Base-by-base conservation (phyloP, 2,329 filamentous ascomycete genomes). In the Gliomastix tumulicola region DNA sequence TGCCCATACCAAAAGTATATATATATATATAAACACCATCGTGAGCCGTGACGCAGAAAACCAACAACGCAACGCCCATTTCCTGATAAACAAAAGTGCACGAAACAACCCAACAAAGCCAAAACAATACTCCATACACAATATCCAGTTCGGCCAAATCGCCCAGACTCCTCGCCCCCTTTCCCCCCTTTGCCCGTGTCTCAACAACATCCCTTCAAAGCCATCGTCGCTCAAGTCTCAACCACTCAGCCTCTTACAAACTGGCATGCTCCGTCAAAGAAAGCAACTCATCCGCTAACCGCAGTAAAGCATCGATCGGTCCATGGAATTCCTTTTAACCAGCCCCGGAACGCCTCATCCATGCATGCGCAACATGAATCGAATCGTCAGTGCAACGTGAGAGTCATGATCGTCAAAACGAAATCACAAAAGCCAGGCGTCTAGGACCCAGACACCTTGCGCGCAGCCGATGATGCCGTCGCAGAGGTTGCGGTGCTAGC, bases 401-500 rank as follows among this genome's bases (percentile, higher is more conserved):
- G 32, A 35, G 27, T 39, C 37, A 32, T 39, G 21, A 39, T 39
- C 37, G 33, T 39, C 25, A n/a, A n/a, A n/a, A n/a, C n/a, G n/a
- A n/a, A n/a, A n/a, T n/a, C n/a, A n/a, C n/a, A n/a, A n/a, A n/a
- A n/a, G n/a, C n/a, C n/a, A n/a, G n/a, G n/a, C n/a, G n/a, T n/a
- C n/a, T n/a, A n/a, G n/a, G n/a, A n/a, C n/a, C n/a, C n/a, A n/a
- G n/a, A 76, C 39, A 76, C 68, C 60, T 78, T 79, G 41, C 74
- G 65, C 27, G 63, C 65, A 18, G 68, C 62, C 7, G 69, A 62
- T 19, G 60, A 54, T 40, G 61, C 62, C 28, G 56, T 60, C 36
- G 59, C 60, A n/a, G 64, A 62, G 16, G 57, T 59, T 22, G 61
- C 54, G 35, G 52, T 57, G 46, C 63, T 71, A 39, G 74, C 63